These are phyloP conservation scores for Fusarium fracticaudum DNA, from an alignment of 2,329 filamentous ascomycete genomes.

Conservation along the genomic window DNA sequence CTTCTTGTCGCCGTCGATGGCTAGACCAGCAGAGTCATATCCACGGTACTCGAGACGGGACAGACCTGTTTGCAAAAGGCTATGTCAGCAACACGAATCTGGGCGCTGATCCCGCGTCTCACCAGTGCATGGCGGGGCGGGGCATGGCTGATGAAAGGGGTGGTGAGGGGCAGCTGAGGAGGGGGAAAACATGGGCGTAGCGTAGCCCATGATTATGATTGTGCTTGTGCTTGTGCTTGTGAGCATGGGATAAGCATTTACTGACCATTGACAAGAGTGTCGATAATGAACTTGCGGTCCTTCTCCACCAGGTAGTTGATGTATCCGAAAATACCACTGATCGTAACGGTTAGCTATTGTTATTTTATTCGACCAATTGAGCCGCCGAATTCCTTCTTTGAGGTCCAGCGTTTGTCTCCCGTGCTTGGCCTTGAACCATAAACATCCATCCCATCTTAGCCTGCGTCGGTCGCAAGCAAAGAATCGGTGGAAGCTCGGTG, in stretches of 20 bases:
- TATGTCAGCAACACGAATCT: conserved; percentile 45
- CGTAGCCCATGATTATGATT: not conserved
- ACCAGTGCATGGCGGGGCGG: conserved; percentile 41
- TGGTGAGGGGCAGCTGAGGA: conserved; percentile 30
- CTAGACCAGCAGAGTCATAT: conserved; percentile 97
- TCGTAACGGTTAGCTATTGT: conserved; percentile 41
- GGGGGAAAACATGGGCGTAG: conserved; percentile 12
- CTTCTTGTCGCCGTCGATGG: conserved; percentile 97
- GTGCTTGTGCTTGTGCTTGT: not conserved
- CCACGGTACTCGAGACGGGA: conserved; percentile 97
- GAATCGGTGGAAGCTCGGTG: conserved; percentile 25
- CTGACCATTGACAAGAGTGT: conserved; percentile 95
- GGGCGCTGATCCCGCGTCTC: conserved; percentile 37
- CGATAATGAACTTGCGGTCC: conserved; percentile 94
- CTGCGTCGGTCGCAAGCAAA: conserved; percentile 29
- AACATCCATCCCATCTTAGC: conserved; percentile 14
- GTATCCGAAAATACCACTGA: conserved; percentile 95
- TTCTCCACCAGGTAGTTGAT: conserved; percentile 99
- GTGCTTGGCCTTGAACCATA: conserved; percentile 8
- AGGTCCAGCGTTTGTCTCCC: conserved; percentile 1
- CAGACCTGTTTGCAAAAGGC: conserved; percentile 69
- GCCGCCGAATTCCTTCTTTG: conserved; percentile 4
- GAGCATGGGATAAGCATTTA: conserved; percentile 37
- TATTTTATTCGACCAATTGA: conserved; percentile 31
- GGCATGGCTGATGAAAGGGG: conserved; percentile 35